Conservation (phyloP, 257 asterid genomes). For the Solanum bulbocastanum region DNA sequence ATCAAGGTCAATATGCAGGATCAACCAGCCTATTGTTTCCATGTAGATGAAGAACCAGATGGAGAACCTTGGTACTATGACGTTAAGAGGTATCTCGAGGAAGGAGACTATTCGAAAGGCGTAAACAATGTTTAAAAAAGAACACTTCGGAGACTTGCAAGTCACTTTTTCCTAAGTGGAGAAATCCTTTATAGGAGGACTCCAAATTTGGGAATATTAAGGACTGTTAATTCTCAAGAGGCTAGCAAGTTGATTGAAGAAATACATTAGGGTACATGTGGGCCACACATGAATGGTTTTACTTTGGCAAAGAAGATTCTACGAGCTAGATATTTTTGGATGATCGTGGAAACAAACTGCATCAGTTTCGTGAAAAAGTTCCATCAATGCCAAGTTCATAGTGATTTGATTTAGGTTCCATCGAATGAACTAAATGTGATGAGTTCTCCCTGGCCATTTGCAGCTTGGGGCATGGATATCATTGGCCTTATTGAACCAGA, state of each 20-base stretch:
- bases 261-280: neutral
- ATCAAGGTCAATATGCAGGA: neutral
- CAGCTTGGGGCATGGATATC: neutral
- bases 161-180: too few species aligned
- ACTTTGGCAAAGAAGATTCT: too few species aligned
- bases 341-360: too few species aligned
- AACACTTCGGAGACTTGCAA: too few species aligned
- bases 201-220: neutral
- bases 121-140: too few species aligned
- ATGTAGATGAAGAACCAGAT: neutral
- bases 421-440: too few species aligned
- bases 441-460: too few species aligned
- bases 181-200: too few species aligned
- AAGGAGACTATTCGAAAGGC: neutral
- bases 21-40: neutral
- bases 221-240: neutral
- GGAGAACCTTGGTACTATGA: neutral
- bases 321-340: neutral
- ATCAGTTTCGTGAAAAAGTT: too few species aligned
- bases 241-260: neutral
- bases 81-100: neutral
- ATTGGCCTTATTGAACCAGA: neutral
- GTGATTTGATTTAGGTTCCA: neutral
- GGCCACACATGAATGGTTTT: neutral
- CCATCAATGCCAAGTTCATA: neutral